Evolutionary conservation across 1,284 basidiomycete species (phyloP).

Genomic region (Ceratobasidium sp.): DNA sequence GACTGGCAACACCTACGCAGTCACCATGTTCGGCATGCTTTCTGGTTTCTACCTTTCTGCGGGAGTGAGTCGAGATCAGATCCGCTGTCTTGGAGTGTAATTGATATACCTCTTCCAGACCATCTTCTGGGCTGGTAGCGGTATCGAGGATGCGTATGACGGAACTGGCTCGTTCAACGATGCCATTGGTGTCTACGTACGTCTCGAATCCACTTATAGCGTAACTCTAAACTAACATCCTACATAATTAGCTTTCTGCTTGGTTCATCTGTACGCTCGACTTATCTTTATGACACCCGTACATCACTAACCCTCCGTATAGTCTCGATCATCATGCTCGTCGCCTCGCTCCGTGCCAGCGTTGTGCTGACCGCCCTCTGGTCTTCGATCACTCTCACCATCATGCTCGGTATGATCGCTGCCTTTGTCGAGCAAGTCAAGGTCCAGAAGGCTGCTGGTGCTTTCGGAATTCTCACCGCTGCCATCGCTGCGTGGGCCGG

Average conservation of each 20-base stretch:
- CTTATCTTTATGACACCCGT: neutral
- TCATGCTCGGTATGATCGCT: conserved; percentile 37
- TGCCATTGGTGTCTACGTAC: conserved; percentile 32
- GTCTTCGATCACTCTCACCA: conserved; percentile 32
- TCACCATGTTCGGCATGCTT: conserved; percentile 58
- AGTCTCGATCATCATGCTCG: conserved; percentile 39
- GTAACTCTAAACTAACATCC: neutral
- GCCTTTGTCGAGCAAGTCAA: conserved; percentile 36
- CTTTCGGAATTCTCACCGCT: conserved; percentile 35
- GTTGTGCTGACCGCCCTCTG: conserved; percentile 29
- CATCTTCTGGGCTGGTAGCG: conserved; percentile 39
- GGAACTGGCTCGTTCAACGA: conserved; percentile 10
- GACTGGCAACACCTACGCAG: conserved; percentile 59
- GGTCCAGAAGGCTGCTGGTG: conserved; percentile 38
- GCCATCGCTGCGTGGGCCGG: conserved; percentile 30
- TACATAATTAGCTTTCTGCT: conserved; percentile 19
- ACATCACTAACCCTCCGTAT: neutral
- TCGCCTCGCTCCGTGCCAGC: conserved; percentile 35
- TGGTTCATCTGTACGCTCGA: conserved; percentile 34
- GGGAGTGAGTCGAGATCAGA: conserved; percentile 41
- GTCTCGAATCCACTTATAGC: neutral
- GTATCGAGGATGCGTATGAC: conserved; percentile 31
- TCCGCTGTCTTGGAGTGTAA: neutral
- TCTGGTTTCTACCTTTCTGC: conserved; percentile 57
- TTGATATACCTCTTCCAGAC: neutral